phyloP scores from a whole-genome alignment of 2,329 filamentous ascomycete species.

The Trichoderma oligosporum region DNA sequence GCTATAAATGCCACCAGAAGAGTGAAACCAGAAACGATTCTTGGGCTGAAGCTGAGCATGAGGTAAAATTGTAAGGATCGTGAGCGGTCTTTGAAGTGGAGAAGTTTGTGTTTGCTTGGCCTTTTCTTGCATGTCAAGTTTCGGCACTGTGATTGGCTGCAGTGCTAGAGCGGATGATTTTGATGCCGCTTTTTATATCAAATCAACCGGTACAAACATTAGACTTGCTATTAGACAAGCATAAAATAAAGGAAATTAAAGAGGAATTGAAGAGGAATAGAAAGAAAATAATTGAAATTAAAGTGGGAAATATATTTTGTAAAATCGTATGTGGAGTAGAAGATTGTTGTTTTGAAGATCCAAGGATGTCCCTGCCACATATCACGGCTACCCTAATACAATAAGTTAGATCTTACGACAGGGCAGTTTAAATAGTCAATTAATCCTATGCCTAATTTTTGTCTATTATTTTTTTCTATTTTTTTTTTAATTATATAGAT shows the following conservation, averaged over 20 bases:
- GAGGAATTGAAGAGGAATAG: background rate
- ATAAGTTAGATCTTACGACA: no score
- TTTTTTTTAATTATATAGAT: no score
- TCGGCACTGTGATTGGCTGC: slow-evolving; percentile 5
- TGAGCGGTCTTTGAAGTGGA: background rate
- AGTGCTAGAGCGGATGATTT: background rate
- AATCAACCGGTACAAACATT: no score
- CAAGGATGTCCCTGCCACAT: background rate
- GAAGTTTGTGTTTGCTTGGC: background rate
- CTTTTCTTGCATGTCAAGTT: background rate
- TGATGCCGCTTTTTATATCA: no score
- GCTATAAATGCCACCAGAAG: slow-evolving; percentile 7
- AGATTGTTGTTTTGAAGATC: no score
- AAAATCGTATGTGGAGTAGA: no score
- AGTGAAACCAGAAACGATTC: background rate
- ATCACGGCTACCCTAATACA: no score
- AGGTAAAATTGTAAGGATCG: slow-evolving; percentile 15
- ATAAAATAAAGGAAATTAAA: background rate
- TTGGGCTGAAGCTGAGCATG: slow-evolving; percentile 12
- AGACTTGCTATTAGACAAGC: background rate
- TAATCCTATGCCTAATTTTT: no score
- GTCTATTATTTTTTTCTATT: no score
- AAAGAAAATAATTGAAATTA: background rate
- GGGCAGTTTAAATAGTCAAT: background rate
- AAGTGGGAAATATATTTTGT: background rate